Conservation (phyloP, 2,329 filamentous ascomycete species). For the Paraconiothyrium sp. region DNA sequence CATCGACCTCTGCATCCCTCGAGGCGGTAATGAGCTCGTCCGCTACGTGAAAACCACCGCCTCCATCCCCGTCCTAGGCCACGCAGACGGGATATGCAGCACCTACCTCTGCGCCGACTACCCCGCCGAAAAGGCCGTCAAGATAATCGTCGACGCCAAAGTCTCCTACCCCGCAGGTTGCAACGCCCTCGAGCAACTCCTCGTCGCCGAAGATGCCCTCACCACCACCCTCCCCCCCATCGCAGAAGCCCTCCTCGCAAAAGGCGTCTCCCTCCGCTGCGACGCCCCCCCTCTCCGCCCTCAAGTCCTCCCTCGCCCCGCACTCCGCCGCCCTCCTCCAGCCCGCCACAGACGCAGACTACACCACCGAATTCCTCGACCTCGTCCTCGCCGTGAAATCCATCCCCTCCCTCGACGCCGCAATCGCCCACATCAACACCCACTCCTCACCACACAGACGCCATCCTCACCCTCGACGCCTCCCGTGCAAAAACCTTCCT, state of each 20-base stretch:
- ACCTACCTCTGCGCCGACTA: slow-evolving; percentile 85
- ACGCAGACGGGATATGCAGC: slow-evolving; percentile 92
- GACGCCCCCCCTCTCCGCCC: slow-evolving; percentile 73
- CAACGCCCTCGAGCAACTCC: slow-evolving; percentile 90
- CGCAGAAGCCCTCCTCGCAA: slow-evolving; percentile 75
- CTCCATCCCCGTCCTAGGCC: slow-evolving; percentile 93
- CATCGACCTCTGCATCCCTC: slow-evolving; percentile 94
- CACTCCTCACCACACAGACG: slow-evolving; percentile 93
- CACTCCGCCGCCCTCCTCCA: slow-evolving; percentile 62
- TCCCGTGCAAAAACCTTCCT: slow-evolving; percentile 82
- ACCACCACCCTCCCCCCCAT: slow-evolving; percentile 73
- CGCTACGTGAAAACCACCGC: slow-evolving; percentile 89
- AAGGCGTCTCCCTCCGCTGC: slow-evolving; percentile 84
- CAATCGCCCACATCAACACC: slow-evolving; percentile 87
- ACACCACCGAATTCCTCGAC: slow-evolving; percentile 87
- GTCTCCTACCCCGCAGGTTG: slow-evolving; percentile 94
- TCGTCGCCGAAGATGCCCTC: slow-evolving; percentile 80
- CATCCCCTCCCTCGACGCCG: slow-evolving; percentile 70
- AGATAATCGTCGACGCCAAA: slow-evolving; percentile 89
- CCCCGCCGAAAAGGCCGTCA: slow-evolving; percentile 74
- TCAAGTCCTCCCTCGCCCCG: slow-evolving; percentile 60
- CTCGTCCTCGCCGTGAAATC: slow-evolving; percentile 85
- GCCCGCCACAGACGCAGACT: slow-evolving; percentile 76
- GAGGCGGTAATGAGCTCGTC: slow-evolving; percentile 90
- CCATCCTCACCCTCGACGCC: slow-evolving; percentile 78